Evolutionary conservation across 2,329 filamentous ascomycete genomes (phyloP).

Genomic region (Calonectria montana): DNA sequence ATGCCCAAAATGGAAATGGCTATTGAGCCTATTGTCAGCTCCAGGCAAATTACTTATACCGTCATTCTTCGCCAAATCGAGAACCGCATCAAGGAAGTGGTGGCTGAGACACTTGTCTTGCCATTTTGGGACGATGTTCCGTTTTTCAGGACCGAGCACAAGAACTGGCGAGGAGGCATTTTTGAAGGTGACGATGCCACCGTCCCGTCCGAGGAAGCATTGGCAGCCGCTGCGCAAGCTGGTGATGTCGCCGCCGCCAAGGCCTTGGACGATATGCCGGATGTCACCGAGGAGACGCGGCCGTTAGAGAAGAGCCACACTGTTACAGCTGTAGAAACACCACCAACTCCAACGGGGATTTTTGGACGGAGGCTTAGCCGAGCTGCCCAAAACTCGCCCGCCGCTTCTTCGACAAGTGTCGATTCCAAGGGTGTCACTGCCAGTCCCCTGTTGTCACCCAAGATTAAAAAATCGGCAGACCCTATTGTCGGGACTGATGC

Average conservation of each 20-base stretch:
- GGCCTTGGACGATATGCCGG: conserved; percentile 58
- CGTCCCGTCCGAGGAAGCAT: conserved; percentile 36
- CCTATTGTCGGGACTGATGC: conserved; percentile 76
- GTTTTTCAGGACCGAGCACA: conserved; percentile 84
- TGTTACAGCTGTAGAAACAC: conserved; percentile 56
- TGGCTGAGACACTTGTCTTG: conserved; percentile 89
- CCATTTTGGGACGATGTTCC: conserved; percentile 98
- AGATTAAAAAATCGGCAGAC: conserved; percentile 62
- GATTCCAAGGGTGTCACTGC: conserved; percentile 57
- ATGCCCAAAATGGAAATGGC: conserved; percentile 93
- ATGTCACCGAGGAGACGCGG: conserved; percentile 53
- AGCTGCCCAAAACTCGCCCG: conserved; percentile 43
- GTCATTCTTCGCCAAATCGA: conserved; percentile 94
- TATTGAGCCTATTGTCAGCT: conserved; percentile 96
- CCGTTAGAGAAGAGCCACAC: conserved; percentile 68
- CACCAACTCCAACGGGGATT: conserved; percentile 52
- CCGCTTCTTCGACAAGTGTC: conserved; percentile 60
- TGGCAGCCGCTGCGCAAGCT: conserved; percentile 46
- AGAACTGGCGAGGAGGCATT: conserved; percentile 86
- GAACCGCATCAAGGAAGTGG: conserved; percentile 91
- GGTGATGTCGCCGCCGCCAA: conserved; percentile 56
- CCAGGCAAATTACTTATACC: conserved; percentile 93
- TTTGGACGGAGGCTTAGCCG: conserved; percentile 63
- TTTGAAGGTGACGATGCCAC: conserved; percentile 70
- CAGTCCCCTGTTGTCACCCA: conserved; percentile 49